Evolutionary conservation across 257 asterid genomes (phyloP).

Genomic region (Solanum chiquidenum): DNA sequence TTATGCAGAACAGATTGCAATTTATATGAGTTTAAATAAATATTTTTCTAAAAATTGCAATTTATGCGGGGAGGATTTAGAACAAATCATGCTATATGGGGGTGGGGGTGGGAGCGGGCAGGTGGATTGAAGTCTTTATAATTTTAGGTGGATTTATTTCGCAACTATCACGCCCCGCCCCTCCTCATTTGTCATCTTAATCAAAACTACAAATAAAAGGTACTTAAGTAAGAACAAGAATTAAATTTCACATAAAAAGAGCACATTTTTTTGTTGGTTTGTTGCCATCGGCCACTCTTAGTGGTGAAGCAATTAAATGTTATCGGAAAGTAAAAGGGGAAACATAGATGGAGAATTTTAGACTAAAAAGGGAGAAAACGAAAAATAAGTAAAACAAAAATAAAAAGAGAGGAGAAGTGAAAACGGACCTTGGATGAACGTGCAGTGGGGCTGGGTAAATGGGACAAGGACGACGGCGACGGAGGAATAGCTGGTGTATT

Average conservation of each 20-base stretch:
- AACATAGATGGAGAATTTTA: neutral
- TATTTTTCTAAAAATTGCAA: neutral
- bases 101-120: no score
- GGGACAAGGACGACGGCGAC: neutral
- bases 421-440: constrained; percentile 1
- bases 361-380: neutral
- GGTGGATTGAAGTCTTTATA: neutral
- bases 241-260: neutral
- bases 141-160: no score
- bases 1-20: neutral
- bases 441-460: neutral
- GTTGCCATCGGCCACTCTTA: neutral
- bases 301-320: neutral
- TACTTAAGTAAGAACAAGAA: neutral
- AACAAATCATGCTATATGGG: neutral
- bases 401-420: neutral
- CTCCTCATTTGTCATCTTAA: neutral
- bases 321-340: no score
- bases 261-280: neutral
- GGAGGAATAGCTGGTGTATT: neutral
- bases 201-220: neutral
- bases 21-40: neutral
- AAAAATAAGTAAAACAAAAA: neutral
- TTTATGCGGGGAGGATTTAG: neutral
- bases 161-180: no score